Conservation (phyloP, 2,329 filamentous ascomycete genomes). For the Neofusicoccum sp. region DNA sequence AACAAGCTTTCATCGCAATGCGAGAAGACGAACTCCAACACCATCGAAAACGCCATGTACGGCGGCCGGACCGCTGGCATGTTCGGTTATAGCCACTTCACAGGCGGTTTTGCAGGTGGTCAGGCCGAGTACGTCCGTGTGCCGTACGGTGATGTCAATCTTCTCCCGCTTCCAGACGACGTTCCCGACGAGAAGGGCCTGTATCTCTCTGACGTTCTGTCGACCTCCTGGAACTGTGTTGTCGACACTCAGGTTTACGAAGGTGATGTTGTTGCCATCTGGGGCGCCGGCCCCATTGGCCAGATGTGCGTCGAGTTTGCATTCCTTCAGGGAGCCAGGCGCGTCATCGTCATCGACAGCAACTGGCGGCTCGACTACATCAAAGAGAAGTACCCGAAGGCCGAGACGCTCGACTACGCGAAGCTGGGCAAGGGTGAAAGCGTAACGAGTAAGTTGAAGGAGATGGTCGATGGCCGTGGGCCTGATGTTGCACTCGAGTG, state of each 20-base stretch:
- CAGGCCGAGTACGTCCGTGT: conserved; percentile 88
- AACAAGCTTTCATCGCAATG: conserved; percentile 79
- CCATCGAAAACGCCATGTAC: conserved; percentile 73
- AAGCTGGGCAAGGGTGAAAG: conserved; percentile 64
- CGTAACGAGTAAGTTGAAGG: conserved; percentile 72
- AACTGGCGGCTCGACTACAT: conserved; percentile 72
- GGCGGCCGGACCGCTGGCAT: conserved; percentile 72
- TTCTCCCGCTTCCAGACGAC: conserved; percentile 74
- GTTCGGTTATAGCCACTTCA: conserved; percentile 68
- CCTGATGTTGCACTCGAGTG: conserved; percentile 76
- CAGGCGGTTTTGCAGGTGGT: conserved; percentile 83
- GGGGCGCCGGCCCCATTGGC: conserved; percentile 85
- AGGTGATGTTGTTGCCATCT: conserved; percentile 77
- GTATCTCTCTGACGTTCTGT: conserved; percentile 78
- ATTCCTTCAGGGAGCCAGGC: conserved; percentile 70
- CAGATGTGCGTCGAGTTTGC: conserved; percentile 73
- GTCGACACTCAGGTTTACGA: conserved; percentile 81
- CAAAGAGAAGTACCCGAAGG: conserved; percentile 63
- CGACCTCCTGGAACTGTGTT: conserved; percentile 79
- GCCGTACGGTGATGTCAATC: conserved; percentile 77
- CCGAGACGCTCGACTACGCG: conserved; percentile 71
- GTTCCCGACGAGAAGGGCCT: conserved; percentile 84
- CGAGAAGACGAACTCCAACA: conserved; percentile 77
- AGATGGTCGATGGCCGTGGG: conserved; percentile 68
- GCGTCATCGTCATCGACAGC: conserved; percentile 76